These are phyloP conservation scores for Aspergillus haitiensis DNA, from an alignment of 495 filamentous ascomycete species.

Conservation along the genomic window DNA sequence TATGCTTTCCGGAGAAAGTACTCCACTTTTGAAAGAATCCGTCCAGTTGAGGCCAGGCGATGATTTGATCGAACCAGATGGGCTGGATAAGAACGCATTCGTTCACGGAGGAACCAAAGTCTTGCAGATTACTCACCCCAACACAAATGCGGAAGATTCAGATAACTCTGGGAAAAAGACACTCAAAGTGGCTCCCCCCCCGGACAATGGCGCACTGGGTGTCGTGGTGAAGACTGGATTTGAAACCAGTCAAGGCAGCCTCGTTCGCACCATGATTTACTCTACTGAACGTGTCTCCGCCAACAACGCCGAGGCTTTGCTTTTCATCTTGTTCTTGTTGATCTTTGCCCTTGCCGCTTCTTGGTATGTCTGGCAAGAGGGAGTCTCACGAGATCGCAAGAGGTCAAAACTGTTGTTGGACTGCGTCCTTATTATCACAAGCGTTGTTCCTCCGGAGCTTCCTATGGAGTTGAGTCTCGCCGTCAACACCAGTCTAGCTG, in stretches of 20 bases:
- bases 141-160: slow-evolving; percentile 63
- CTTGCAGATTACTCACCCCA: slow-evolving; percentile 85
- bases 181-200: slow-evolving; percentile 69
- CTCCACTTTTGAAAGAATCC: slow-evolving; percentile 93
- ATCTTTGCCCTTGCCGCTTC: slow-evolving; percentile 96
- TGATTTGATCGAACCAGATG: slow-evolving; percentile 83
- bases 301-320: slow-evolving; percentile 88
- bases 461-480: slow-evolving; percentile 98
- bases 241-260: slow-evolving; percentile 94
- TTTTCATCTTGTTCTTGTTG: slow-evolving; percentile 96
- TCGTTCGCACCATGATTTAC: slow-evolving; percentile 99
- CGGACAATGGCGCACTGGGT: slow-evolving; percentile 91
- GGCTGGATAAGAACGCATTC: slow-evolving; percentile 92
- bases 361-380: slow-evolving; percentile 99
- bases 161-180: slow-evolving; percentile 62
- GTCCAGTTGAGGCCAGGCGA: slow-evolving; percentile 86
- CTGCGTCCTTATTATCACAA: slow-evolving; percentile 95
- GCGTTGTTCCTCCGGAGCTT: slow-evolving; percentile 94
- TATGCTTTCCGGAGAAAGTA: slow-evolving; percentile 98
- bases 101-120: slow-evolving; percentile 98
- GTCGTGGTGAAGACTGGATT: slow-evolving; percentile 97
- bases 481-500: slow-evolving; percentile 97
- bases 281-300: slow-evolving; percentile 98
- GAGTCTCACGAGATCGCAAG: slow-evolving; percentile 88
- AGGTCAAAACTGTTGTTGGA: slow-evolving; percentile 95